Evolutionary conservation across 495 filamentous ascomycete genomes (phyloP).

Genomic region (Tuber umbilicatum): DNA sequence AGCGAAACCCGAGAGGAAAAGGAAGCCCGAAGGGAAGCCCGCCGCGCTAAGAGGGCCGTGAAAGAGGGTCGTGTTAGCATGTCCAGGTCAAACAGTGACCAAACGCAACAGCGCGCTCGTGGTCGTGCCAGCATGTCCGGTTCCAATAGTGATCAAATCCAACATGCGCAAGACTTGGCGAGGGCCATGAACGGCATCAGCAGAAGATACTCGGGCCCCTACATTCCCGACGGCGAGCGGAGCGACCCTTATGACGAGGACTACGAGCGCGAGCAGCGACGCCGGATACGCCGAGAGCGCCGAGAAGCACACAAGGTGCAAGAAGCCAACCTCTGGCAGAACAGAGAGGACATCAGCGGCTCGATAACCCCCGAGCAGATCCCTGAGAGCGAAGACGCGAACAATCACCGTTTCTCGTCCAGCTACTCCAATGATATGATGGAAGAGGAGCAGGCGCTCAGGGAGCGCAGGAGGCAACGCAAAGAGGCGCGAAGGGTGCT

Average conservation of each 20-base stretch:
- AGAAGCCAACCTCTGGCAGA: slow-evolving; percentile 28
- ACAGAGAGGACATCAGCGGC: slow-evolving; percentile 30
- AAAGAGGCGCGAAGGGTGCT: slow-evolving; percentile 26
- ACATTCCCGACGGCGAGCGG: slow-evolving; percentile 24
- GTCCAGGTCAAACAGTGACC: slow-evolving; percentile 23
- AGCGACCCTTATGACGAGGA: slow-evolving; percentile 24
- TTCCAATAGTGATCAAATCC: slow-evolving; percentile 25
- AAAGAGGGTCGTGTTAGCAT: slow-evolving; percentile 13
- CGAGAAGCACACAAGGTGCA: slow-evolving; percentile 24
- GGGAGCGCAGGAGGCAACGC: slow-evolving; percentile 25
- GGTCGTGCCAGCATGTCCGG: neutral
- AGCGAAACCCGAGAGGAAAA: slow-evolving; percentile 31
- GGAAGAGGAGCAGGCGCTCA: slow-evolving; percentile 28
- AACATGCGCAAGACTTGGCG: slow-evolving; percentile 26
- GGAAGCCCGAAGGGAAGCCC: slow-evolving; percentile 28
- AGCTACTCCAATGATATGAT: slow-evolving; percentile 31
- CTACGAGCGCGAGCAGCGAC: slow-evolving; percentile 25
- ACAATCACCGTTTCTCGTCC: slow-evolving; percentile 26
- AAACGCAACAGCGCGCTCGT: slow-evolving; percentile 12
- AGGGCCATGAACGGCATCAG: slow-evolving; percentile 24
- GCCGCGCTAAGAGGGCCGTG: slow-evolving; percentile 18
- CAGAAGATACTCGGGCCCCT: slow-evolving; percentile 12
- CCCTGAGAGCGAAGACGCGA: slow-evolving; percentile 23
- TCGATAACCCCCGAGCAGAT: slow-evolving; percentile 29
- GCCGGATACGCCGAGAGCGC: slow-evolving; percentile 22